Percentiles rank a stretch among this genome's conserved stretches.
Conservation (phyloP, 2,329 filamentous ascomycete genomes). For the Cercospora sp. region DNA sequence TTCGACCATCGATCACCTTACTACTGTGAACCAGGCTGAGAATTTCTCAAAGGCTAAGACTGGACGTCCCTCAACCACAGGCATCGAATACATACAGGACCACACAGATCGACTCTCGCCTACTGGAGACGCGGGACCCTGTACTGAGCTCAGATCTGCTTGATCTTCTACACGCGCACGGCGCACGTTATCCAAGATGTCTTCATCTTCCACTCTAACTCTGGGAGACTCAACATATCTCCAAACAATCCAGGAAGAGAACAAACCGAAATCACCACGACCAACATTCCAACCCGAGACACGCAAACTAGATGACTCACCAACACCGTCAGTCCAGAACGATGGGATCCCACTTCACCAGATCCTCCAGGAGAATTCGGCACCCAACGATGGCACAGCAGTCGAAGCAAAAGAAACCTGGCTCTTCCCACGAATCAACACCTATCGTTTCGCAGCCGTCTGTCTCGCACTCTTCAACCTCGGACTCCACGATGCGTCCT, state of each 20-base stretch:
- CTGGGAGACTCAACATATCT: not conserved
- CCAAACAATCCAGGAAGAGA: not conserved
- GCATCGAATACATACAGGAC: not conserved
- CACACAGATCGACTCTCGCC: not conserved
- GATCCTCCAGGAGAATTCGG: not conserved
- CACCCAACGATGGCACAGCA: not conserved
- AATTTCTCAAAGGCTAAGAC: too few relatives aligned
- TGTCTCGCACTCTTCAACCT: constrained; percentile 15
- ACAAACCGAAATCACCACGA: not conserved
- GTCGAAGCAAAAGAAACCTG: constrained; percentile 10
- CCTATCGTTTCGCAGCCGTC: constrained; percentile 11
- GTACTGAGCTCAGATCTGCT: not conserved
- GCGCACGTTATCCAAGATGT: not conserved
- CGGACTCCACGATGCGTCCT: constrained; percentile 18
- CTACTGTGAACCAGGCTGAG: not conserved
- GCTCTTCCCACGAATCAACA: constrained; percentile 17
- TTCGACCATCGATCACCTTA: not conserved
- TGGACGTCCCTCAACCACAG: not conserved
- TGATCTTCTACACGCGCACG: not conserved
- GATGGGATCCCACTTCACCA: not conserved
- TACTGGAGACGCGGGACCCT: not conserved
- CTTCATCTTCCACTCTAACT: not conserved
- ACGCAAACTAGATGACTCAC: not conserved
- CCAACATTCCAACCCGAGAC: constrained; percentile 7
- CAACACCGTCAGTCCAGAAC: not conserved